A percentile compares a stretch with the other conserved stretches of the same genome.
These are phyloP conservation scores for Bryum argenteum DNA, from an alignment of 225 moss, liverwort and hornwort genomes.

Conservation along the genomic window DNA sequence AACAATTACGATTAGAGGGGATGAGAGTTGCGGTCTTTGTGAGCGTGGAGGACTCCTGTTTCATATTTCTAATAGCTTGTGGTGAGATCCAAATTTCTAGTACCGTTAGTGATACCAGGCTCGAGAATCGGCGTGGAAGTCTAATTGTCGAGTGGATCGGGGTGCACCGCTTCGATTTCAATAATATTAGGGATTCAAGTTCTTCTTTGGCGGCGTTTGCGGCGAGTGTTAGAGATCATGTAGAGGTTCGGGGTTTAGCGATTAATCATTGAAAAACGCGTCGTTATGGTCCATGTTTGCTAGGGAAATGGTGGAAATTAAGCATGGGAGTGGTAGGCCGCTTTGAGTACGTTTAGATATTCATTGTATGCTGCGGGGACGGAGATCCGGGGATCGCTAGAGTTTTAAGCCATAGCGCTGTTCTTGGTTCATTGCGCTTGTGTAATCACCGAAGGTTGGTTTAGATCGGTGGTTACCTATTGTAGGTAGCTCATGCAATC, in stretches of 20 bases:
- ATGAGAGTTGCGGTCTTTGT: neutral
- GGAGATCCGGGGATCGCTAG: slow-evolving; percentile 10
- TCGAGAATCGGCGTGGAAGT: neutral
- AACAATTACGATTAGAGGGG: neutral
- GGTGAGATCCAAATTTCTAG: slow-evolving; percentile 25
- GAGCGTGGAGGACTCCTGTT: neutral
- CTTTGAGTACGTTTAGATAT: slow-evolving; percentile 16
- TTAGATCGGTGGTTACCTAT: slow-evolving; percentile 4
- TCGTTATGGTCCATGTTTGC: neutral
- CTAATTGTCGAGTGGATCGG: slow-evolving; percentile 23
- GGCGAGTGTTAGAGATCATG: slow-evolving; percentile 10
- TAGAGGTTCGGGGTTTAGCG: slow-evolving; percentile 40
- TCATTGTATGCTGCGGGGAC: slow-evolving; percentile 16
- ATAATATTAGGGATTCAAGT: slow-evolving; percentile 13
- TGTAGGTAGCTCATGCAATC: neutral
- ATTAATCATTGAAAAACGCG: neutral
- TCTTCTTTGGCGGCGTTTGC: slow-evolving; percentile 16
- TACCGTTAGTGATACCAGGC: neutral
- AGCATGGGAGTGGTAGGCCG: slow-evolving; percentile 15
- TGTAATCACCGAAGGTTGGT: neutral
- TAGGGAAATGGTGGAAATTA: slow-evolving; percentile 27
- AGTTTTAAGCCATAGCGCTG: too few relatives aligned
- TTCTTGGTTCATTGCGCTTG: neutral
- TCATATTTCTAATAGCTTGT: neutral
- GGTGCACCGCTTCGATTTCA: slow-evolving; percentile 20